Percentiles rank a stretch among this genome's conserved stretches.
phyloP scores from a whole-genome alignment of 2,329 filamentous ascomycete genomes.

The Colletotrichum sp. region DNA sequence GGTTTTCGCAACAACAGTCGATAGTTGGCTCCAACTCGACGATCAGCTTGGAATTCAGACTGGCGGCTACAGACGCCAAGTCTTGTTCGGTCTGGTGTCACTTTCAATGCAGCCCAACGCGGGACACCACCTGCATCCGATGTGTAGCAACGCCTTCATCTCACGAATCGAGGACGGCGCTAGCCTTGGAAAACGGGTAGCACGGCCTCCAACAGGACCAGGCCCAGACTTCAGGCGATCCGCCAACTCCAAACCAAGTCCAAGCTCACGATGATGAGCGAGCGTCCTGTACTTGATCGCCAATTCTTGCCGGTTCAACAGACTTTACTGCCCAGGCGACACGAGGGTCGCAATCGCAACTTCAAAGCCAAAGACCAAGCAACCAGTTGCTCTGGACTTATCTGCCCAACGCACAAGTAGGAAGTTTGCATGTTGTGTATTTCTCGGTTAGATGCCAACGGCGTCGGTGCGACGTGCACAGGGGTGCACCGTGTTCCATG shows the following conservation, averaged over 20 bases:
- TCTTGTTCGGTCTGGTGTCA: neutral
- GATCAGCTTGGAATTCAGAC: neutral
- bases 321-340: neutral
- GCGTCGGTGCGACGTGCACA: neutral
- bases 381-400: neutral
- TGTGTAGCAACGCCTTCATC: neutral
- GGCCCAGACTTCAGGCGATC: neutral
- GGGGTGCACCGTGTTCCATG: neutral
- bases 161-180: neutral
- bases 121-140: neutral
- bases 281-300: neutral
- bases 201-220: neutral
- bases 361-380: neutral
- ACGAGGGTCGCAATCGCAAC: neutral
- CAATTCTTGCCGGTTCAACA: neutral
- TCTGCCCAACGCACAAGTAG: neutral
- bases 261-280: neutral
- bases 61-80: fast-evolving
- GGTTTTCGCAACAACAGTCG: neutral
- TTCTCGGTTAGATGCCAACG: neutral
- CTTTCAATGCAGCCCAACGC: neutral
- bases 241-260: neutral
- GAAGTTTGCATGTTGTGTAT: neutral
- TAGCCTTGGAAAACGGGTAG: neutral
- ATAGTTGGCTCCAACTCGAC: neutral